These are phyloP conservation scores for Earliella scabrosa DNA, from an alignment of 1,284 basidiomycete species.

Conservation along the genomic window DNA sequence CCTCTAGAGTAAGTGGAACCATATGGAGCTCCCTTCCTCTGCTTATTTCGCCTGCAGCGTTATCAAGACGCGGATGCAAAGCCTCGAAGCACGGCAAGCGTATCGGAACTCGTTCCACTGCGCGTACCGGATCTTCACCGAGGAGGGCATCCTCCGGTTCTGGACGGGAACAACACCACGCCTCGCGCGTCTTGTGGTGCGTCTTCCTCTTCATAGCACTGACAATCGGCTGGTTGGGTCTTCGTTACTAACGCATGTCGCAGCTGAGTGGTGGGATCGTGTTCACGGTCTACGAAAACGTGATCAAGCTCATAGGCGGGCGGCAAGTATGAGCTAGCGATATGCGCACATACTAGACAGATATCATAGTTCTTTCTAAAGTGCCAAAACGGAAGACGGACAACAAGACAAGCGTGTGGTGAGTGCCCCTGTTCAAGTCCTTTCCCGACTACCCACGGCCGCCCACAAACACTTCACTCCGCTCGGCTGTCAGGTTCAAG, in stretches of 20 bases:
- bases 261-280: constrained; percentile 94
- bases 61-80: constrained; percentile 98
- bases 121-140: constrained; percentile 88
- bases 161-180: constrained; percentile 97
- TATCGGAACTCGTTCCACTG: constrained; percentile 96
- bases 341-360: too few species aligned
- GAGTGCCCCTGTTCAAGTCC: too few species aligned
- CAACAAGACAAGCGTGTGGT: too few species aligned
- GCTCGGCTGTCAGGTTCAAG: neutral
- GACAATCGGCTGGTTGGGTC: neutral
- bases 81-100: constrained; percentile 79
- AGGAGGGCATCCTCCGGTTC: constrained; percentile 87
- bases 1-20: constrained; percentile 78
- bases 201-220: constrained; percentile 39
- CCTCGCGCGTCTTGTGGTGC: constrained; percentile 81
- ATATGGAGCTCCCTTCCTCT: neutral
- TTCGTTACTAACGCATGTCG: constrained; percentile 6
- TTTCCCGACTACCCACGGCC: neutral
- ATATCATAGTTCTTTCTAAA: too few species aligned
- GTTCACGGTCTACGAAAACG: constrained; percentile 91
- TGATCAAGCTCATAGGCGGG: constrained; percentile 55
- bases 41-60: constrained; percentile 65
- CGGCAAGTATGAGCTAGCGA: too few species aligned
- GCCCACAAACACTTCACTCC: neutral
- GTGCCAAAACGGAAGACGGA: too few species aligned